Conservation (phyloP, 2,329 filamentous ascomycete genomes). For the Cordyceps cateniannulata region DNA sequence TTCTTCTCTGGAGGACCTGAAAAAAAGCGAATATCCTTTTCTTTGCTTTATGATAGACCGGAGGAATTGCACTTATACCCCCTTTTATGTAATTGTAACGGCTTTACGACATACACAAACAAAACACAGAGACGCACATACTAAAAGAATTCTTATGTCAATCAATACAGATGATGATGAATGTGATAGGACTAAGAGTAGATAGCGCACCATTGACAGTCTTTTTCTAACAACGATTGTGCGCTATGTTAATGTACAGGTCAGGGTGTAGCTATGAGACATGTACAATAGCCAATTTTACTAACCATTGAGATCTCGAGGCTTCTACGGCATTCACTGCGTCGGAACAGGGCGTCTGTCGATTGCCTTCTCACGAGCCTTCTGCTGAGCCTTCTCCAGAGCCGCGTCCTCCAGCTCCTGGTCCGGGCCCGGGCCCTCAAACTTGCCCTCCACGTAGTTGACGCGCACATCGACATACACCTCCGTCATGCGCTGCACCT, state of each 20-base stretch:
- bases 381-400: too few species aligned
- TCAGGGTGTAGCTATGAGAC: too few species aligned
- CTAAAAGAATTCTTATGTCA: neutral
- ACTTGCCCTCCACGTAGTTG: neutral
- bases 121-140: neutral
- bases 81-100: conserved; percentile 22
- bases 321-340: too few species aligned
- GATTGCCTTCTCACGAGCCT: too few species aligned
- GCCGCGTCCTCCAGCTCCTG: neutral
- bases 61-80: conserved; percentile 16
- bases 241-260: too few species aligned
- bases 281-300: too few species aligned
- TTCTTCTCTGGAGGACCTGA: neutral
- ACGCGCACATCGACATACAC: neutral
- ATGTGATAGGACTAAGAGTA: neutral
- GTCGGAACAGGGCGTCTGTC: too few species aligned
- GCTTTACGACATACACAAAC: conserved; percentile 16
- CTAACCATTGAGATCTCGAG: too few species aligned
- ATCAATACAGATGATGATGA: neutral
- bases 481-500: neutral
- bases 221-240: too few species aligned
- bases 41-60: conserved; percentile 19
- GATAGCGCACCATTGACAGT: too few species aligned
- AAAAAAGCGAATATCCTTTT: conserved; percentile 11
- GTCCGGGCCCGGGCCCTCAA: too few species aligned